Conservation (phyloP, 306 rosid species). For the Nissolia schottii region DNA sequence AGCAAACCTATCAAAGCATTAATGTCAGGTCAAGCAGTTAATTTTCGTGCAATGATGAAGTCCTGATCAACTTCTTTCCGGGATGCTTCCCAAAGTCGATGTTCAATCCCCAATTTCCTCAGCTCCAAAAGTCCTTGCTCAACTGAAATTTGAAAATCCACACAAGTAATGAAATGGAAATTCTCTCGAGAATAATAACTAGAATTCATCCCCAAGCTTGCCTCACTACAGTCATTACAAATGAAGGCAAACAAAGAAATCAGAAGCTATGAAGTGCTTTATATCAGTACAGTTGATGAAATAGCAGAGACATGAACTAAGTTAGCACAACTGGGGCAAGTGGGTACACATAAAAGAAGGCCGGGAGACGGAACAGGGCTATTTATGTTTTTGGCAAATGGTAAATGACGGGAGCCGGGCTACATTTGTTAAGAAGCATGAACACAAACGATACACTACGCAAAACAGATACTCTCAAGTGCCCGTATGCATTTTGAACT, state of each 20-base stretch:
- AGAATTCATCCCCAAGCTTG: background rate
- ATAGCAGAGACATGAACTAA: background rate
- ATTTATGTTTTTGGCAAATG: background rate
- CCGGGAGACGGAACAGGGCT: background rate
- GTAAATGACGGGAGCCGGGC: background rate
- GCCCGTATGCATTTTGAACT: background rate
- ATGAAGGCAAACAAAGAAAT: constrained; percentile 3
- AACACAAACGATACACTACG: background rate
- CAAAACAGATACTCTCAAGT: background rate
- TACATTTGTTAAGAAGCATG: background rate
- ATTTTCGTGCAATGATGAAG: constrained; percentile 16
- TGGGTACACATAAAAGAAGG: constrained; percentile 7
- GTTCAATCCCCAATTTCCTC: constrained; percentile 83
- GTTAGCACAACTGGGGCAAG: background rate
- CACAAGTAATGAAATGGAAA: background rate
- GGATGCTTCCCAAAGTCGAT: constrained; percentile 90
- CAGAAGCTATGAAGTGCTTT: background rate
- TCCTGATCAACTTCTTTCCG: constrained; percentile 71
- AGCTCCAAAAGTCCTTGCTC: constrained; percentile 89
- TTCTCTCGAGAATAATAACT: background rate
- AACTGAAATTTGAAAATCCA: constrained; percentile 43
- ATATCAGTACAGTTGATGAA: background rate
- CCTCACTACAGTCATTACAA: constrained; percentile 7
- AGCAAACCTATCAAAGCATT: constrained; percentile 4
- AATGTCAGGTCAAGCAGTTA: background rate